Base-by-base conservation (phyloP, 352 stramenopile species). In the Nothophytophthora sp. region DNA sequence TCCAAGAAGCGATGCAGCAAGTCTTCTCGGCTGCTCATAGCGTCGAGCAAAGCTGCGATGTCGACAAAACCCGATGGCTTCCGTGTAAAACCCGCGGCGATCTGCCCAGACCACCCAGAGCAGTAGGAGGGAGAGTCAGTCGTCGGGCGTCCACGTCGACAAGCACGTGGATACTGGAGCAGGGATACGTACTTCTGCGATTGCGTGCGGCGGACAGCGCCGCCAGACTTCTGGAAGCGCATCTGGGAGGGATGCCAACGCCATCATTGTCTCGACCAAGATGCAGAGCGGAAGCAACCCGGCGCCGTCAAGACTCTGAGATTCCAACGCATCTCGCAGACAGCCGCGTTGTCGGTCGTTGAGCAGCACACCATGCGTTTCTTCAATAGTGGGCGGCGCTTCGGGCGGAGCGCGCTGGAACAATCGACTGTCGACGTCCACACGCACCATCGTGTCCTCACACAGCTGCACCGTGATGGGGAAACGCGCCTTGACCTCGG, bases 401-500 rank as follows among this genome's bases (percentile, higher is more conserved):
- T 80, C 66, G 13, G 72, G 44, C 0, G 54, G 34, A 22, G 53
- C 20, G 16, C 29, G 58, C 11, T 58, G 49, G 2, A 88, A 29
- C 24, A 92, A 67, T 0, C 80, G 73, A 38, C 27, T 50, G 3
- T 42, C 28, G 23, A 18, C 19, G 50, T 88, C 50, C 8, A 90
- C 51, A 1, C 33, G 50, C 12, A 86, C 71, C 15, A 74, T 35
- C 11, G 73, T 86, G 47, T 92, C 82, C 53, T 85, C 61, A 39
- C 61, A 46, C 15, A 90, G 55, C 19, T 89, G 75, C n/a, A 61
- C 27, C 7, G 71, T 86, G 27, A 61, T 42, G 10, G 79, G 77
- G 53, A 87, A 88, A 6, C 79, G 73, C 35, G 83, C 65, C n/a
- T 70, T 44, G 22, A 68, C 36, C 19, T 71, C 60, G n/a, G 77